phyloP scores from a whole-genome alignment of 768 basidiomycete genomes.

The Lactarius hatsudake region DNA sequence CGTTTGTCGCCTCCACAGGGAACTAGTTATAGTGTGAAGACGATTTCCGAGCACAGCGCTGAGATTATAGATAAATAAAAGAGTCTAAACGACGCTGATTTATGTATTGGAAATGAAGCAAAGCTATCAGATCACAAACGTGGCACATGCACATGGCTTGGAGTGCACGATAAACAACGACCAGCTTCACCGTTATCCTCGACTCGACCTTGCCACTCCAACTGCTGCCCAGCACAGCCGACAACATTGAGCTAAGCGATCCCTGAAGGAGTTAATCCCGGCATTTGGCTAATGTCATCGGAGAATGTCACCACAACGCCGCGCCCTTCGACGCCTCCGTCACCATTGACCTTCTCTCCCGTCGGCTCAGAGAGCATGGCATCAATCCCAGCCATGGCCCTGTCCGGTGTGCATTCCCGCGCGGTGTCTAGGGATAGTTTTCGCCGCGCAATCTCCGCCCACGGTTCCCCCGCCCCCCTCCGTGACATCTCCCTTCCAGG shows the following conservation, averaged over 20 bases:
- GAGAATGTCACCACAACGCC: background rate
- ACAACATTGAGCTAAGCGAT: background rate
- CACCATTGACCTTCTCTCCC: constrained; percentile 3
- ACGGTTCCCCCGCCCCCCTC: constrained; percentile 1
- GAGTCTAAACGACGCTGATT: too few relatives aligned
- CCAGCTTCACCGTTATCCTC: background rate
- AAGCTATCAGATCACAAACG: background rate
- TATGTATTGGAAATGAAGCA: too few relatives aligned
- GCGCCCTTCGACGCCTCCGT: background rate
- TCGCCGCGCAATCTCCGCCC: constrained; percentile 1
- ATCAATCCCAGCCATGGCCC: background rate
- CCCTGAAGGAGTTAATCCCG: background rate
- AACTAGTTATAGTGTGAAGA: too few relatives aligned
- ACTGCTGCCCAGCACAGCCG: background rate
- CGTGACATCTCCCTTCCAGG: constrained; percentile 9
- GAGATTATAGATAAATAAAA: too few relatives aligned
- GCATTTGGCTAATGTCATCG: constrained; percentile 1
- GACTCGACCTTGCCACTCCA: background rate
- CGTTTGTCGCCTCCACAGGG: too few relatives aligned
- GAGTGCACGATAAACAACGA: background rate
- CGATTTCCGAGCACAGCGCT: too few relatives aligned
- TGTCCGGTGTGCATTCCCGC: background rate
- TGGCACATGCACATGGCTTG: background rate
- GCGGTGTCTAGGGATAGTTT: background rate
- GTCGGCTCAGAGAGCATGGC: background rate